Evolutionary conservation across 129 eudicot genomes (phyloP).

Genomic region (Oenanthe sinensis): DNA sequence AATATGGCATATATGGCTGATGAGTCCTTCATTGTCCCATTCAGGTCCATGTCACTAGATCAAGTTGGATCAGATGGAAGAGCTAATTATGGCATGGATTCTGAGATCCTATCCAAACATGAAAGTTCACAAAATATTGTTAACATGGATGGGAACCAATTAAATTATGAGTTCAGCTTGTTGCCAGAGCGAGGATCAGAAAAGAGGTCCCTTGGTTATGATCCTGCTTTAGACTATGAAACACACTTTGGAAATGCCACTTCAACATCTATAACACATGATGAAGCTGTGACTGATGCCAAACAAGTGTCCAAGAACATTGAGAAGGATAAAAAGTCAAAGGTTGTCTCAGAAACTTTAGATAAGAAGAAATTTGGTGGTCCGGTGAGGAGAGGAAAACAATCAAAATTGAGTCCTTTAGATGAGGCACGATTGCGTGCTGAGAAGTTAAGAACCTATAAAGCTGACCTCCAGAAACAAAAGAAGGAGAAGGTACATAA

Average conservation of each 20-base stretch:
- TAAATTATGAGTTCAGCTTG: slow-evolving; percentile 60
- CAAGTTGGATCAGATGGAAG: slow-evolving; percentile 44
- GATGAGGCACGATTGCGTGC: slow-evolving; percentile 92
- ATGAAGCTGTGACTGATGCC: slow-evolving; percentile 24
- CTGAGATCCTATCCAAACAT: slow-evolving; percentile 38
- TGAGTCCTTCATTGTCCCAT: slow-evolving; percentile 58
- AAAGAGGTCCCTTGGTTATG: slow-evolving; percentile 37
- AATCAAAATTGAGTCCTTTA: slow-evolving; percentile 46
- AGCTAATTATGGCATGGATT: slow-evolving; percentile 41
- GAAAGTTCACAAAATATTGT: slow-evolving; percentile 27
- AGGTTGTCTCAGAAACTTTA: slow-evolving; percentile 26
- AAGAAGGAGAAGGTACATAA: slow-evolving; percentile 77
- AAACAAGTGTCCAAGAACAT: slow-evolving; percentile 48
- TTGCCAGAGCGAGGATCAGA: slow-evolving; percentile 70
- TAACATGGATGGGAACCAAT: slow-evolving; percentile 19
- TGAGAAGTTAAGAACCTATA: slow-evolving; percentile 66
- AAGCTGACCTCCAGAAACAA: slow-evolving; percentile 90
- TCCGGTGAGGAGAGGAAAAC: slow-evolving; percentile 51
- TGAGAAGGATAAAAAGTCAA: slow-evolving; percentile 44
- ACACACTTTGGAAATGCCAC: slow-evolving; percentile 39
- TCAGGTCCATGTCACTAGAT: slow-evolving; percentile 48
- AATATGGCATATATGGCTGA: slow-evolving; percentile 37
- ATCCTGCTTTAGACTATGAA: slow-evolving; percentile 77
- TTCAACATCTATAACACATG: slow-evolving; percentile 21
- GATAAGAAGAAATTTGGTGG: slow-evolving; percentile 46